Evolutionary conservation across 805 yeast species (phyloP).

Genomic region (Myxozyma lipomycoides): DNA sequence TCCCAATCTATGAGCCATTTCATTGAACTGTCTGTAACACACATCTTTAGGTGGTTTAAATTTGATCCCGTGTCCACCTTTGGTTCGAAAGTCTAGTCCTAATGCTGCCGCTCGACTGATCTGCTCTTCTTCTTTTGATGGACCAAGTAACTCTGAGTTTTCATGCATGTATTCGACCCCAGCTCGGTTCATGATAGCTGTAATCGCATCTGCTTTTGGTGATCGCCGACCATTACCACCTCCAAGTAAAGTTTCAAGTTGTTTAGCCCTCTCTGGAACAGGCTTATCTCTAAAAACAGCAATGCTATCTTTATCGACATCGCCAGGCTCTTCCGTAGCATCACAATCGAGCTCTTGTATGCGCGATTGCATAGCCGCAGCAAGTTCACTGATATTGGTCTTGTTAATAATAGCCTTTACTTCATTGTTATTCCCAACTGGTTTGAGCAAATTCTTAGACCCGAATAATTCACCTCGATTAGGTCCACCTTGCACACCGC

Average conservation of each 20-base stretch:
- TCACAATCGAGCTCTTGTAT: neutral
- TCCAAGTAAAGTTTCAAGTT: neutral
- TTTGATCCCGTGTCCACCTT: neutral
- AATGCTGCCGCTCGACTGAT: conserved; percentile 7
- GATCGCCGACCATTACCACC: neutral
- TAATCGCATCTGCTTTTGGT: conserved; percentile 13
- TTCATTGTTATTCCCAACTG: neutral
- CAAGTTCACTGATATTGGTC: conserved; percentile 7
- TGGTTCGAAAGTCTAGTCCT: neutral
- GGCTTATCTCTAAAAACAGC: neutral
- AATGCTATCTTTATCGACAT: conserved; percentile 8
- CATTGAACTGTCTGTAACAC: conserved; percentile 15
- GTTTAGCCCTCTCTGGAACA: neutral
- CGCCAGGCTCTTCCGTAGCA: conserved; percentile 2
- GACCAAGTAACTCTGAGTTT: conserved; percentile 18
- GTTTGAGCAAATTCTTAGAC: conserved; percentile 10
- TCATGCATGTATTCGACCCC: conserved; percentile 23
- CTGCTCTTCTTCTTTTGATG: conserved; percentile 13
- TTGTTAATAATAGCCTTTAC: conserved; percentile 14
- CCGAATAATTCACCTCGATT: conserved; percentile 23
- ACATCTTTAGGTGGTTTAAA: conserved; percentile 18
- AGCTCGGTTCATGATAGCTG: conserved; percentile 19
- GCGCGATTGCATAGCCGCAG: neutral
- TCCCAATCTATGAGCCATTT: conserved; percentile 13
- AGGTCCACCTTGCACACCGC: conserved; percentile 13